These are phyloP conservation scores for Botryotinia calthae DNA, from an alignment of 2,329 filamentous ascomycete species.

Conservation along the genomic window DNA sequence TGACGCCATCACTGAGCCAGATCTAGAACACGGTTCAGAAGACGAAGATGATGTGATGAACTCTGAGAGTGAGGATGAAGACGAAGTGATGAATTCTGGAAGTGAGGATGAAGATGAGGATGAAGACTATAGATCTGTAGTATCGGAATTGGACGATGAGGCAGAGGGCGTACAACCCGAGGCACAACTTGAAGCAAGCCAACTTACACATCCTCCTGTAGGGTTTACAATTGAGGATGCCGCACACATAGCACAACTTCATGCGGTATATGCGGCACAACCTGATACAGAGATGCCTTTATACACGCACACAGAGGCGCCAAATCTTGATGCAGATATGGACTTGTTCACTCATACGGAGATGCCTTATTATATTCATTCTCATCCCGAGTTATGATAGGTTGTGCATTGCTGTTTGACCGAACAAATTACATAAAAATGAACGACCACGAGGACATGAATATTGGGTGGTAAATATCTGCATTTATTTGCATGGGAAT, in stretches of 20 bases:
- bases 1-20: conserved; percentile 2
- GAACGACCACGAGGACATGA: background rate
- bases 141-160: background rate
- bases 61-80: conserved; percentile 12
- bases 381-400: background rate
- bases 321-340: background rate
- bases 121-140: conserved; percentile 1
- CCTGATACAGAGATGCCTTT: background rate
- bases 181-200: background rate
- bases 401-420: background rate
- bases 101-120: conserved; percentile 11
- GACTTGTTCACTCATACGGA: background rate
- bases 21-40: conserved; percentile 13
- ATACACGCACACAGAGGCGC: background rate
- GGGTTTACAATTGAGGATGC: background rate
- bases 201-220: background rate
- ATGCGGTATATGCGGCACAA: background rate
- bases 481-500: background rate
- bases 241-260: background rate
- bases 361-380: background rate
- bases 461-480: background rate
- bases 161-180: background rate
- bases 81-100: conserved; percentile 2
- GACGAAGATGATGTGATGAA: conserved; percentile 18
- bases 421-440: background rate